Evolutionary conservation across 176 grass and related monocot genomes (phyloP), one percentile per base, ranked within the genome.

Genomic region (Neostapfia colusana): DNA sequence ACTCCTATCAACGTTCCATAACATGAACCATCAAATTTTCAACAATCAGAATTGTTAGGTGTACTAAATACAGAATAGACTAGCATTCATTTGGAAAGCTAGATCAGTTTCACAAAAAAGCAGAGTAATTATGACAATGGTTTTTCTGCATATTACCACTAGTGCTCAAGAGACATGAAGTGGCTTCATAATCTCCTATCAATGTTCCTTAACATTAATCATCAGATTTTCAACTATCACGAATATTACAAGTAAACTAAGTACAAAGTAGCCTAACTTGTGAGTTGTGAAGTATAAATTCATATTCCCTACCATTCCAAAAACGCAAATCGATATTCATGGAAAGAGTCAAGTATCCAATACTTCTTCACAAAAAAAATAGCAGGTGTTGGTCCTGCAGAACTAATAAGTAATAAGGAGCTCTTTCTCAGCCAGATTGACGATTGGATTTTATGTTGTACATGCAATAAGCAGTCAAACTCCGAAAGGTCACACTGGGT

Each of bases 401-500:
- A 72, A 72, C 17, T 54, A 12, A 54, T 36, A 37, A 54, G 50
- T 54, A 12, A 54, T 36, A 37, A 54, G 50, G 6, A 27, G 9
- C 3, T 60, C 39, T 58, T 42, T 45, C 26, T 6, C 45, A 35
- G 27, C 45, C 45, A 35, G 27, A 35, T 51, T 54, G 27, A 44
- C 68, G 21, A 67, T 14, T 83, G 63, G 23, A 26, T 40, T 68
- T 49, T 38, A 57, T 83, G 27, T 59, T 60, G 11, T 39, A 69
- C 40, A 77, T 39, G 43, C 36, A 70, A 65, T 8, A 12, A 2
- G 2, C 38, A 58, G 58, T 20, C 40, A 49, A 60, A 41, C 26
- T 58, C 11, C 8, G 62, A 34, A 11, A 23, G 39, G 25, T 23
- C 36, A 80, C 27, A 37, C 7, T 18, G 1, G 0, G 21, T 16